Conservation (phyloP, 179 eudicot genomes). For the Amaranthus tricolor region DNA sequence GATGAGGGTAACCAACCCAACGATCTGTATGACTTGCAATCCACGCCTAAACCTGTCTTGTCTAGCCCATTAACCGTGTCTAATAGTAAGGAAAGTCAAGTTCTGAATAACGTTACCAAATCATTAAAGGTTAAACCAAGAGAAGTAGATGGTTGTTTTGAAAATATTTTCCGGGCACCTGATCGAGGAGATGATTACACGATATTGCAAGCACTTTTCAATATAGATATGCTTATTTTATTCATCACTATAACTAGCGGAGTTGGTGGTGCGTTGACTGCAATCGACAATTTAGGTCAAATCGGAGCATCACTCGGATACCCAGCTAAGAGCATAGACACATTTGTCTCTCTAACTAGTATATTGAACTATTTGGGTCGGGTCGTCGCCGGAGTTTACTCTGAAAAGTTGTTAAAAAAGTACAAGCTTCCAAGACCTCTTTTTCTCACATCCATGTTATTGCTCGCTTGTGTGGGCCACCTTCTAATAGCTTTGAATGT, state of each 20-base stretch:
- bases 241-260: constrained; percentile 9
- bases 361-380: constrained; percentile 30
- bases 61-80: no score
- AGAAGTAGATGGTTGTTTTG: constrained; percentile 13
- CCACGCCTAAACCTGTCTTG: background rate
- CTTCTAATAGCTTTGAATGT: constrained; percentile 23
- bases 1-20: background rate
- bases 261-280: constrained; percentile 22
- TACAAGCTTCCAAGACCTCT: constrained; percentile 33
- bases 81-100: background rate
- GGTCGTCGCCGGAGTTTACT: constrained; percentile 18
- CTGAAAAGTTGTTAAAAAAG: constrained; percentile 24
- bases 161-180: constrained; percentile 19
- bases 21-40: background rate
- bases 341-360: constrained; percentile 16
- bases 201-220: constrained; percentile 20
- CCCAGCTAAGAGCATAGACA: constrained; percentile 8
- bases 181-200: constrained; percentile 24
- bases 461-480: constrained; percentile 21
- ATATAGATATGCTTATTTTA: constrained; percentile 20
- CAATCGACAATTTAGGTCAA: constrained; percentile 25
- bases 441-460: constrained; percentile 11
- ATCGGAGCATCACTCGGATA: constrained; percentile 24
- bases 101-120: background rate
- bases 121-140: background rate